Conservation (phyloP, 192 early-diverging fungal species). For the Backusella luteola region DNA sequence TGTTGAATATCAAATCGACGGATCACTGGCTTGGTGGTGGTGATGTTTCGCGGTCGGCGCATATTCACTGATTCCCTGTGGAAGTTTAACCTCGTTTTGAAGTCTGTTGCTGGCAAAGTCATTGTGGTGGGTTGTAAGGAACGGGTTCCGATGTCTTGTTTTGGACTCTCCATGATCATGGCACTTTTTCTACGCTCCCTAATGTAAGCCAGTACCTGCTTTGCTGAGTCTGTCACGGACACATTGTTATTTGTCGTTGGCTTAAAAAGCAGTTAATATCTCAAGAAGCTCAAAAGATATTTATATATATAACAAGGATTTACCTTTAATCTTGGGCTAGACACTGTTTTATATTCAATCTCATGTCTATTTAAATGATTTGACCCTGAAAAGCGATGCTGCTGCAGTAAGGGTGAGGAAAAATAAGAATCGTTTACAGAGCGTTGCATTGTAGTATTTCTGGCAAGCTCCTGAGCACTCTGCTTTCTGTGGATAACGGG, state of each 20-base stretch:
- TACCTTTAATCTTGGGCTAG: not conserved
- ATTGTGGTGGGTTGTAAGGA: not conserved
- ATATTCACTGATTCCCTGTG: not conserved
- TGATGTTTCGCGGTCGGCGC: not conserved
- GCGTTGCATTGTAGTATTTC: not conserved
- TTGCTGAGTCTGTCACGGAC: conserved; percentile 10
- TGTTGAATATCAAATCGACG: not conserved
- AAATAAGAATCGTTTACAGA: not conserved
- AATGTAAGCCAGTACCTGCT: conserved; percentile 9
- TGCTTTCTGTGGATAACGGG: not conserved
- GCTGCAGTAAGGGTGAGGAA: conserved; percentile 1
- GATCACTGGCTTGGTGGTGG: not conserved
- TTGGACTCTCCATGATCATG: not conserved
- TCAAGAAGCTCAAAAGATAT: not conserved
- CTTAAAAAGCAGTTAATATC: not conserved
- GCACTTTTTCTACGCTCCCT: conserved; percentile 16
- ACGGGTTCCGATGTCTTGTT: not conserved
- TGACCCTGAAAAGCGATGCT: not conserved
- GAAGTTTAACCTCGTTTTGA: not conserved
- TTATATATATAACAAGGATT: not conserved
- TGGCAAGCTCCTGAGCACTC: not conserved
- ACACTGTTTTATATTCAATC: not conserved
- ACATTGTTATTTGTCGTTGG: not conserved
- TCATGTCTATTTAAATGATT: conserved; percentile 5
- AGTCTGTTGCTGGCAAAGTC: not conserved